phyloP scores from a whole-genome alignment of 768 basidiomycete genomes.

The Paxillus involutus region DNA sequence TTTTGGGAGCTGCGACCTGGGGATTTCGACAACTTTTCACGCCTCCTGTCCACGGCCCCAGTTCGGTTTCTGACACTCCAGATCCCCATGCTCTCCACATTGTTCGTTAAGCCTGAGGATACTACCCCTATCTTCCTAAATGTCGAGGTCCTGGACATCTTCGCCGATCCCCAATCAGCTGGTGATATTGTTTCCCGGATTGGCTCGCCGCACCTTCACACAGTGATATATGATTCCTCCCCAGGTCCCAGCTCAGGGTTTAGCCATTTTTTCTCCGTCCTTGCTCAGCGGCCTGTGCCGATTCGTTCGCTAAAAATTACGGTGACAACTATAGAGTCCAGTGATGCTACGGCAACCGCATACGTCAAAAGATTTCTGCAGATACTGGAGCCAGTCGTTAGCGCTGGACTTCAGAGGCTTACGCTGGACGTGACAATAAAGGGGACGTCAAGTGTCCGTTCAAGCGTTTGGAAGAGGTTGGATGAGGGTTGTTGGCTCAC shows the following conservation, averaged over 20 bases:
- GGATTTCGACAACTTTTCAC: conserved; percentile 4
- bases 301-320: conserved; percentile 3
- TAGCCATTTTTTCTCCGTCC: conserved; percentile 1
- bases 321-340: neutral
- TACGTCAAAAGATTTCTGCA: conserved; percentile 5
- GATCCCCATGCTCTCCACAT: neutral
- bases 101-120: no score
- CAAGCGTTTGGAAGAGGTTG: conserved; percentile 7
- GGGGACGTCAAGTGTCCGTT: conserved; percentile 4
- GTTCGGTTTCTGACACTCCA: conserved; percentile 4
- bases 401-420: conserved; percentile 2
- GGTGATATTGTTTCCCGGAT: conserved; percentile 8
- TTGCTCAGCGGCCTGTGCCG: conserved; percentile 3
- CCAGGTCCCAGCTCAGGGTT: neutral
- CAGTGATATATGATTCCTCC: neutral
- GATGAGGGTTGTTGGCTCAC: conserved; percentile 9
- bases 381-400: conserved; percentile 2
- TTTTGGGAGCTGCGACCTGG: conserved; percentile 2
- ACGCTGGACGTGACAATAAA: conserved; percentile 9
- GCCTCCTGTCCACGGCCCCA: conserved; percentile 7
- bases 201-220: conserved; percentile 8
- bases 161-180: conserved; percentile 4
- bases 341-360: conserved; percentile 1
- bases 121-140: neutral
- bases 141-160: conserved; percentile 5